A percentile compares a stretch with the other conserved stretches of the same genome.
Conservation (phyloP, 2,329 filamentous ascomycete species). For the Pseudopithomyces maydicus region DNA sequence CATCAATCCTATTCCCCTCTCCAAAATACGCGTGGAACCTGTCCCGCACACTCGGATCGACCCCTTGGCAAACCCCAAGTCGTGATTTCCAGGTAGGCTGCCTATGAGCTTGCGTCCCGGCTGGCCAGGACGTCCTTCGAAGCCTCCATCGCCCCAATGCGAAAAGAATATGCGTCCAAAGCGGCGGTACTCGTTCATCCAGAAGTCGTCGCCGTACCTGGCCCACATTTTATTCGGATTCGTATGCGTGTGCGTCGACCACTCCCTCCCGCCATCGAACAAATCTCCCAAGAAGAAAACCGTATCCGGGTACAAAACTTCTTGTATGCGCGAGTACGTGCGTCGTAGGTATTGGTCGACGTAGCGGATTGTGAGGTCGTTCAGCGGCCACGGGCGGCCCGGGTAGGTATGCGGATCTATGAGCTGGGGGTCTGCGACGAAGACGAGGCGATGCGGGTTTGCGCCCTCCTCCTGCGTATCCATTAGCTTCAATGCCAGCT, state of each 20-base stretch:
- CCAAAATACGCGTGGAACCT: slow-evolving; percentile 90
- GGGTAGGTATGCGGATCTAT: slow-evolving; percentile 96
- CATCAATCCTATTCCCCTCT: slow-evolving; percentile 85
- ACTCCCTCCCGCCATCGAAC: slow-evolving; percentile 95
- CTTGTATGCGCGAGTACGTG: slow-evolving; percentile 79
- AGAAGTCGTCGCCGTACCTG: slow-evolving; percentile 80
- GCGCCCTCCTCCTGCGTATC: slow-evolving; percentile 70
- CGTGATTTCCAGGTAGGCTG: slow-evolving; percentile 91
- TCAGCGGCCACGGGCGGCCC: slow-evolving; percentile 76
- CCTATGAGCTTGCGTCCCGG: slow-evolving; percentile 78
- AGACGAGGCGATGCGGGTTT: slow-evolving; percentile 79
- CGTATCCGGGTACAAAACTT: slow-evolving; percentile 78
- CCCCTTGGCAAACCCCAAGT: slow-evolving; percentile 85
- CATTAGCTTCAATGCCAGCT: slow-evolving; percentile 18
- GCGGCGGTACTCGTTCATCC: slow-evolving; percentile 83
- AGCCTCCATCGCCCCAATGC: slow-evolving; percentile 65
- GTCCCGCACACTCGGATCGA: slow-evolving; percentile 79
- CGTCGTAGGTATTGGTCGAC: slow-evolving; percentile 91
- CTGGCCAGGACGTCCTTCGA: slow-evolving; percentile 61
- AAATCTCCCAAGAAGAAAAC: slow-evolving; percentile 91
- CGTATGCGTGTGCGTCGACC: slow-evolving; percentile 67
- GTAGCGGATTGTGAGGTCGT: slow-evolving; percentile 68
- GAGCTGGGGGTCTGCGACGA: slow-evolving; percentile 89
- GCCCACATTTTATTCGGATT: slow-evolving; percentile 71
- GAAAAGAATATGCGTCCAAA: slow-evolving; percentile 86